Percentiles rank a stretch among this genome's conserved stretches.
Conservation (phyloP, 345 rosid species). For the Stellera chamaejasme region DNA sequence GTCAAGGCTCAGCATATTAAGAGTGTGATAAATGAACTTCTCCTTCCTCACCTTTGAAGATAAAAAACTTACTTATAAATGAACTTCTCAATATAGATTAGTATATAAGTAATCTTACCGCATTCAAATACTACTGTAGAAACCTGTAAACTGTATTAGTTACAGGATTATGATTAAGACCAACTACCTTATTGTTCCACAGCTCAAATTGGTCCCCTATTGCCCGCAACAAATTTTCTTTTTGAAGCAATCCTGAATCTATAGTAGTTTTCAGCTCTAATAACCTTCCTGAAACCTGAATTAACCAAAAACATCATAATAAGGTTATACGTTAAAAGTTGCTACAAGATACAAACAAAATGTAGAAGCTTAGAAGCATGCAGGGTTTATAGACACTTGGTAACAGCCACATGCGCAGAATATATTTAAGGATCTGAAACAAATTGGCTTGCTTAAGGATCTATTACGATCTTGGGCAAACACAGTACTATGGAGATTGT, state of each 20-base stretch:
- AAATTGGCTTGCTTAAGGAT: too few relatives aligned
- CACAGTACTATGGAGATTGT: too few relatives aligned
- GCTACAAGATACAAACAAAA: too few relatives aligned
- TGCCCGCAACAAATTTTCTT: conserved; percentile 54
- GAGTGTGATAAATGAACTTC: conserved; percentile 78
- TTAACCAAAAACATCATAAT: conserved; percentile 6
- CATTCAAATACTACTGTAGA: background rate
- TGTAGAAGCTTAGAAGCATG: too few relatives aligned
- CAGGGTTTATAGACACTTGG: too few relatives aligned
- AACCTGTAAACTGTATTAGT: conserved; percentile 1
- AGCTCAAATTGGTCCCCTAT: conserved; percentile 74
- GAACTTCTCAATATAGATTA: conserved; percentile 5
- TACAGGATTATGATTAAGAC: background rate
- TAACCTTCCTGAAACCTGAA: conserved; percentile 66
- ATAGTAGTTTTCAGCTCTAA: conserved; percentile 71
- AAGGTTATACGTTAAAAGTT: too few relatives aligned
- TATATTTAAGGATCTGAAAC: too few relatives aligned
- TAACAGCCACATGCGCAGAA: too few relatives aligned
- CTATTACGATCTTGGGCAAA: too few relatives aligned
- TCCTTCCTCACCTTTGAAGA: conserved; percentile 74
- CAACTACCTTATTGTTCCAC: conserved; percentile 64
- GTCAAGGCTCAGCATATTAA: conserved; percentile 96
- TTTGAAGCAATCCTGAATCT: conserved; percentile 58
- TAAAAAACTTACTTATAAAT: conserved; percentile 4
- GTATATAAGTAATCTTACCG: background rate